Base-by-base conservation (phyloP, 345 rosid genomes). In the Citrus hindsii region DNA sequence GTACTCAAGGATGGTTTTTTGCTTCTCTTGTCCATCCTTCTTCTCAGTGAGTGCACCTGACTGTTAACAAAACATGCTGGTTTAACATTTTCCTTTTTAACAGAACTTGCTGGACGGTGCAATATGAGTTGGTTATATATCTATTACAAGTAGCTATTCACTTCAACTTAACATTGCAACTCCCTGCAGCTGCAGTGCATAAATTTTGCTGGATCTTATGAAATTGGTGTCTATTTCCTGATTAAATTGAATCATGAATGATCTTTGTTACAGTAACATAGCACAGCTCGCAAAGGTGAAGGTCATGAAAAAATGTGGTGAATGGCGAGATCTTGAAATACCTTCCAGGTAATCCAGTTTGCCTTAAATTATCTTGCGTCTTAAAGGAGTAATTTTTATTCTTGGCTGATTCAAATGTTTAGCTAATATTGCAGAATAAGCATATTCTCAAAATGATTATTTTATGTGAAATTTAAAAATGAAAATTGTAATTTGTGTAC, bases 1-100 rank as follows among this genome's bases (percentile, higher is more conserved):
- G 97, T 80, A 90, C 97, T 7, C 98, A 93, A 90, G 99, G 98
- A 78, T 95, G 98, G 97, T 95, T 95, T 85, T 84, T 83, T 38
- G 90, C 98, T 79, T 89, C 97, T 77, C 79, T 90, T 77, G 75
- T 84, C 60, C 95, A 96, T 76, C 96, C 95, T 80, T 77, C 97
- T 73, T 84, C 94, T 68, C 79, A 83, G 98, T 93, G 79, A 86
- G 88, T 82, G 42, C 22, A 27, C 48, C 25, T 14, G 56, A 19
- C 22, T 60, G 53, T 33, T 13, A 60, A 33, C 58, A 61, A 61
- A n/a, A 32, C 55, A 32, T 42, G 8, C 30, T 32, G 28, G 5
- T 53, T 58, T 75, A 42, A 48, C 19, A 13, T 28, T 71, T 53
- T 28, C 60, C 38, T 48, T 53, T 46, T 53, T 0, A 27, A 53